Base-by-base conservation (phyloP, 371 early-diverging fungal genomes). In the Mycotypha africana region DNA sequence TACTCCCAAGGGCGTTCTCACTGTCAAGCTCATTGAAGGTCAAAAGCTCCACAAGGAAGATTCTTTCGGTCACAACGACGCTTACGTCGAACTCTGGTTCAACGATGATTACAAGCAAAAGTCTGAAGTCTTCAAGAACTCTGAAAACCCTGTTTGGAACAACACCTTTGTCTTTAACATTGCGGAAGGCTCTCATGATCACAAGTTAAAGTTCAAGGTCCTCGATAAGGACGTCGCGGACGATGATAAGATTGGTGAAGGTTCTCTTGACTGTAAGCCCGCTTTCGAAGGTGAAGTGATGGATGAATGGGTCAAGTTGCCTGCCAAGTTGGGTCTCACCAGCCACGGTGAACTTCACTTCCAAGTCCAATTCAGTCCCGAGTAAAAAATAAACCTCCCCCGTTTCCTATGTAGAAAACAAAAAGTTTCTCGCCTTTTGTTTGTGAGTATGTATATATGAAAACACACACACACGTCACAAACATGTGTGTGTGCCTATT, bases 341-440 rank as follows among this genome's bases (percentile, higher is more conserved):
- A 65, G 61, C 46, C 67, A 67, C 25, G 72, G 72, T 43, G 72
- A 71, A 52, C 30, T 71, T 20, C 67, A 60, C 42, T 19, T 71
- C 17, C 33, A 24, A 38, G 47, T 60, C 15, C 47, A 58, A 38
- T 67, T 71, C 43, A 21, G 26, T 12, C 63, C 51, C 35, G 46
- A 45, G 45, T 47, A 48, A 54, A 19, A 14, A 23, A 7, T 7
- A n/a, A n/a, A n/a, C n/a, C n/a, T n/a, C n/a, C n/a, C n/a, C n/a
- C n/a, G n/a, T n/a, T n/a, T n/a, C n/a, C n/a, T n/a, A n/a, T n/a
- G n/a, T n/a, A n/a, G n/a, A n/a, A n/a, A n/a, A n/a, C n/a, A n/a
- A n/a, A n/a, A n/a, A n/a, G n/a, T n/a, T n/a, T n/a, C n/a, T n/a
- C n/a, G n/a, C n/a, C n/a, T n/a, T n/a, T n/a, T n/a, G n/a, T n/a